Conservation (phyloP, 257 asterid species). For the Solanum bulbocastanum region DNA sequence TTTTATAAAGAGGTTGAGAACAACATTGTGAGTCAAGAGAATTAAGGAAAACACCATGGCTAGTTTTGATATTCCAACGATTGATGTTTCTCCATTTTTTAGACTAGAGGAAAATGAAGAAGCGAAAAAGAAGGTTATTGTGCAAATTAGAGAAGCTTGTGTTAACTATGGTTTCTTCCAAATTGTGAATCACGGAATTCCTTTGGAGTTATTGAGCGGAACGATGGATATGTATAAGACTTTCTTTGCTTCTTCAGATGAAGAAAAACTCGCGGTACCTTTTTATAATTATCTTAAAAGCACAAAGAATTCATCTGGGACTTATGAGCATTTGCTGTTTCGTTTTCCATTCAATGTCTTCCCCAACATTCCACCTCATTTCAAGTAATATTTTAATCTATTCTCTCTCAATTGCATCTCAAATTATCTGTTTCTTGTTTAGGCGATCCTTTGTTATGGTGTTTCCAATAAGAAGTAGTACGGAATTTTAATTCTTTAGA, state of each 20-base stretch:
- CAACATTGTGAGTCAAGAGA: background rate
- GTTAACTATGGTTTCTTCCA: constrained; percentile 36
- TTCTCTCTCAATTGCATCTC: background rate
- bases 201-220: constrained; percentile 10
- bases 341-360: constrained; percentile 14
- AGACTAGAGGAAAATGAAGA: background rate
- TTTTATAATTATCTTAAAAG: constrained; percentile 29
- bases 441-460: background rate
- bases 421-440: background rate
- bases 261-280: constrained; percentile 22
- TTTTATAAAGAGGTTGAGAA: no score
- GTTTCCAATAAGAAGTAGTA: background rate
- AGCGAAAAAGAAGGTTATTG: background rate
- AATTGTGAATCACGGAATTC: constrained; percentile 29
- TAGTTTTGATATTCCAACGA: background rate
- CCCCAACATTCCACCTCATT: constrained; percentile 14
- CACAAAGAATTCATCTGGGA: constrained; percentile 23
- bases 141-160: constrained; percentile 6
- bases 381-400: background rate
- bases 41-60: background rate
- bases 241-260: constrained; percentile 21
- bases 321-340: constrained; percentile 37
- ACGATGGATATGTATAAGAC: constrained; percentile 20
- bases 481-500: background rate
- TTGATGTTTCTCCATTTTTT: background rate